A percentile compares a stretch with the other conserved stretches of the same genome.
These are phyloP conservation scores for Beauveria caledonica DNA, from an alignment of 2,329 filamentous ascomycete species.

Conservation along the genomic window DNA sequence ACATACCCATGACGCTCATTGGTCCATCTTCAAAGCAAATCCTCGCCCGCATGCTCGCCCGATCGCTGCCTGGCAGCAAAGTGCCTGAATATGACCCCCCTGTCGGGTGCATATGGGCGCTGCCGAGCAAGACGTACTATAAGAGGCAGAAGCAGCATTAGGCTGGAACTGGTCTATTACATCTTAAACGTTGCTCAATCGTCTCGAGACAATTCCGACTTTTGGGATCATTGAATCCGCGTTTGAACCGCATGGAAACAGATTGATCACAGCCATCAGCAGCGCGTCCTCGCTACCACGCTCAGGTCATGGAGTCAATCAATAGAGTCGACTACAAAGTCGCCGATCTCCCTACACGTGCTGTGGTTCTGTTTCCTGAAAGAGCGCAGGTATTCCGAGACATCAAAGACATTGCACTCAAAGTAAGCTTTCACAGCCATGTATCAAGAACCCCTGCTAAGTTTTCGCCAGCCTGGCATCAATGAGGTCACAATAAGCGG, in stretches of 20 bases:
- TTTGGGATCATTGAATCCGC: too few species aligned
- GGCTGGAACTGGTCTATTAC: not conserved
- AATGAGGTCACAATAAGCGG: constrained; percentile 52
- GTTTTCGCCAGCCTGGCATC: constrained; percentile 36
- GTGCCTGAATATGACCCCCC: not conserved
- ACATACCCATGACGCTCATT: not conserved
- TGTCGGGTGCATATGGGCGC: not conserved
- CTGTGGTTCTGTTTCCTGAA: constrained; percentile 54
- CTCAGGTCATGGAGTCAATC: constrained; percentile 27
- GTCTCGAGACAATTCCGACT: too few species aligned
- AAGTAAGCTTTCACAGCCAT: not conserved
- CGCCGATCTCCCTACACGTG: constrained; percentile 48
- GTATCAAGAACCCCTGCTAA: not conserved
- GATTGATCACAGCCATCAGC: not conserved
- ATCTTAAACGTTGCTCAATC: too few species aligned
- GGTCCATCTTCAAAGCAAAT: not conserved
- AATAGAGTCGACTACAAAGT: constrained; percentile 45
- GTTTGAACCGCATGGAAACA: too few species aligned
- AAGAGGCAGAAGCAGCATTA: not conserved
- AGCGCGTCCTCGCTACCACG: not conserved
- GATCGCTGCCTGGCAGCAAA: not conserved
- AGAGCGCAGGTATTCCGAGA: constrained; percentile 54
- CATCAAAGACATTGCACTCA: constrained; percentile 39
- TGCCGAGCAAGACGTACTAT: not conserved
- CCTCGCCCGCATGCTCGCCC: too few species aligned